Evolutionary conservation across 352 stramenopile species (phyloP), one percentile per base, ranked within the genome.

Genomic region (Phytophthora citricola): DNA sequence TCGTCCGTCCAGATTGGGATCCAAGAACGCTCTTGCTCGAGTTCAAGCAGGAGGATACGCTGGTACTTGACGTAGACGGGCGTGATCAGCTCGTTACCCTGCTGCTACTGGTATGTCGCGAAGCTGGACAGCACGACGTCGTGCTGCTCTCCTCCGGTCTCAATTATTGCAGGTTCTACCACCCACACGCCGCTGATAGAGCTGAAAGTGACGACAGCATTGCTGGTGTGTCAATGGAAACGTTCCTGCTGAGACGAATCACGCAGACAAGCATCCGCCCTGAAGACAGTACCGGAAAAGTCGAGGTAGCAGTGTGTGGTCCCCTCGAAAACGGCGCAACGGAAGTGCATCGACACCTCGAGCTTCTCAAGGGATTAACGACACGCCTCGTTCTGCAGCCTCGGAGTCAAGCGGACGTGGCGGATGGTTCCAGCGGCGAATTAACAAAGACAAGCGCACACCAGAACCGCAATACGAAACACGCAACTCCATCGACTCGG

Each of bases 81-180:
- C 67, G 85, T 3, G 79, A 93, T 59, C 81, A 91, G 41, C 75
- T 93, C 50, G 78, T 90, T n/a, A 78, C 85, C 3, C 57, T 93
- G 27, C 29, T 91, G 34, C 56, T 93, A 26, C 68, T 93, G 4
- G 73, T 82, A 9, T 89, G 82, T 46, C 75, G 83, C 3, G 85
- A 93, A 62, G 73, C 75, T 26, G 79, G 75, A 4, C 71, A 79
- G n/a, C 69, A 91, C 4, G 75, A 90, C 27, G 66, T 89, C 11
- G 68, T 76, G 40, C 53, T 93, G 14, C 61, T 58, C 0, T 63
- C 71, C 0, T 69, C 69, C 3, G 73, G 71, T 14, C 66, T 86
- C 9, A 85, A 87, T 32, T 82, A 76, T 46, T 80, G 73, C n/a
- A 69, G 81, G 39, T 74, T 88, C 40, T 91, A 83, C 49, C 79